Base-by-base conservation (phyloP, 1,139 yeast species). In the Sugiyamaella xylanicola region DNA sequence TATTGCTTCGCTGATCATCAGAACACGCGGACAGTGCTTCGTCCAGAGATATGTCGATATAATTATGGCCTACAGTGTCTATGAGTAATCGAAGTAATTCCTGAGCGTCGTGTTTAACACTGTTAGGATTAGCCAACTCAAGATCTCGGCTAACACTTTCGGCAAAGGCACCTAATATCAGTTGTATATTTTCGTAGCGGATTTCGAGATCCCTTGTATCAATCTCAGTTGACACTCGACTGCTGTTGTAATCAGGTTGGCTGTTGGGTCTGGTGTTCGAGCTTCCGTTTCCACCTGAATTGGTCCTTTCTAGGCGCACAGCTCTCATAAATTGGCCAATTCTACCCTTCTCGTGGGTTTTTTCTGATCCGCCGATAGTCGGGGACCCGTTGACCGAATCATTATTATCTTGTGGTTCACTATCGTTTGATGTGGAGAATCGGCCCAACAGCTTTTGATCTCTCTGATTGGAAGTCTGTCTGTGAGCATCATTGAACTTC, bases 101-200 rank as follows among this genome's bases (percentile, higher is more conserved):
- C 51, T 83, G 74, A 0, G 91, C 81, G 65, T 84, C 82, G 48
- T 82, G 85, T 2, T 87, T 80, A 4, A 88, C 77, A 59, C 80
- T 85, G 19, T 72, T 69, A 4, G 72, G 67, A 0, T 95, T 89
- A 1, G 85, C 78, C 53, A 92, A 73, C 65, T 90, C 97, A 65
- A 89, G 79, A 4, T 86, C 77, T 65, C 98, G 77, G 2, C 95
- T 87, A 4, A 90, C 77, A 0, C 93, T 80, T 70, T 92, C 98
- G 29, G 91, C 88, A 2, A 86, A 80, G 29, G 89, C 81, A 61
- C 84, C 84, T 44, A 91, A 74, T 57, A 89, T 79, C 1, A 78
- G 74, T 63, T 89, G 93, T 2, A 88, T 84, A 40, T 77, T 74
- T 15, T 73, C 67, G 36, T 54, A 63, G 25, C 59, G 60, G 8